A percentile compares a stretch with the other conserved stretches of the same genome.
Conservation (phyloP, 768 basidiomycete species). For the Boletus subparvulus region DNA sequence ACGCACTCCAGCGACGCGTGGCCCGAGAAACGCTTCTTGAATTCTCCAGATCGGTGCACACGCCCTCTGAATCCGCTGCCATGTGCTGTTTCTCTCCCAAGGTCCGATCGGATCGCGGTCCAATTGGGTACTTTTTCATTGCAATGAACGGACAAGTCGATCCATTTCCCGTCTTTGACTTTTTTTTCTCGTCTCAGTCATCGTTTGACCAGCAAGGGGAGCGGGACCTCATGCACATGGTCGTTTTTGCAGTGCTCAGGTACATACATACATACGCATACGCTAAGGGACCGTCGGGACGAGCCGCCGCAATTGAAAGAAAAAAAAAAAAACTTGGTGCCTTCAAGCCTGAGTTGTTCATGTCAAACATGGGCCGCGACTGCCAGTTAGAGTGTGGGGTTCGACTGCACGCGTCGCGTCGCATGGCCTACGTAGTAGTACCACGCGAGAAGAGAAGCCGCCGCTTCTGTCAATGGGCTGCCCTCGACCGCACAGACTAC, state of each 20-base stretch:
- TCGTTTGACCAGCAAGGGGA: not conserved
- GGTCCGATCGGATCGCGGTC: slow-evolving; percentile 8
- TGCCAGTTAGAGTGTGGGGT: slow-evolving; percentile 1
- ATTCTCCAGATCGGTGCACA: not conserved
- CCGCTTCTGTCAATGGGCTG: not conserved
- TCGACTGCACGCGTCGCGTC: slow-evolving; percentile 1
- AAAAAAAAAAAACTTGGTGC: too few relatives aligned
- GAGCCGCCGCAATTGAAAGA: not conserved
- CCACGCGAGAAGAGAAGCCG: slow-evolving; percentile 1
- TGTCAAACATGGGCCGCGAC: not conserved
- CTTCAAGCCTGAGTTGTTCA: not conserved
- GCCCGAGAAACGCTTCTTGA: not conserved
- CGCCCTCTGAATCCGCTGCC: not conserved
- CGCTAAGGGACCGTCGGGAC: not conserved
- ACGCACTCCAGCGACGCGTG: not conserved
- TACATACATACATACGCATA: not conserved
- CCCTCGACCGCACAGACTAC: too few relatives aligned
- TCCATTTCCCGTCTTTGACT: not conserved
- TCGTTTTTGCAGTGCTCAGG: not conserved
- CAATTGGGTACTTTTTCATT: not conserved
- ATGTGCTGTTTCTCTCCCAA: not conserved
- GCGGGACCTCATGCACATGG: not conserved
- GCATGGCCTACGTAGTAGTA: slow-evolving; percentile 3
- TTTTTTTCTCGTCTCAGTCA: not conserved
- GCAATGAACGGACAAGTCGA: not conserved